A percentile compares a stretch with the other conserved stretches of the same genome.
These are phyloP conservation scores for Paratinospora sagittata DNA, from an alignment of 164 flowering plant species.

Conservation along the genomic window DNA sequence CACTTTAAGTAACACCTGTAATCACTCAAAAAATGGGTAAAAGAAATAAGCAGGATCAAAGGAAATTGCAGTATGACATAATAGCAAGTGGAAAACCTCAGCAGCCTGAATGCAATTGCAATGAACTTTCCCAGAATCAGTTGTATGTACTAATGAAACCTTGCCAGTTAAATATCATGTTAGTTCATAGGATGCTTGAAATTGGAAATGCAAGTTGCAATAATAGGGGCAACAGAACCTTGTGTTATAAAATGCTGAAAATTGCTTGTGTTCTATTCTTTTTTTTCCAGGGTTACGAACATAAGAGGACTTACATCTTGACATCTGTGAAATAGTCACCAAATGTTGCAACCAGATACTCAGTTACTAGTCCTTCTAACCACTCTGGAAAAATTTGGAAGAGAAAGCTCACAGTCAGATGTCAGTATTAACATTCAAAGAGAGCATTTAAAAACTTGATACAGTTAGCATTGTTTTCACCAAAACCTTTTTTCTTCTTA, in stretches of 20 bases:
- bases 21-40: too few species aligned
- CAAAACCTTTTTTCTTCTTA: too few species aligned
- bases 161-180: neutral
- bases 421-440: neutral
- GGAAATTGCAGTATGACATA: neutral
- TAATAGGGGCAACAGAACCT: neutral
- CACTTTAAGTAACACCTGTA: too few species aligned
- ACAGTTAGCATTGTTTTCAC: too few species aligned
- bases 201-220: neutral
- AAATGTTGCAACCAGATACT: constrained; percentile 89
- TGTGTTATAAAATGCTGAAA: neutral
- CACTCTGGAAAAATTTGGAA: constrained; percentile 57
- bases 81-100: neutral
- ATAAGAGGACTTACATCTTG: constrained; percentile 60
- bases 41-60: too few species aligned
- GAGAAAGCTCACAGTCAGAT: neutral
- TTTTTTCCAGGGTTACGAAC: neutral
- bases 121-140: neutral
- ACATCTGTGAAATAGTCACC: constrained; percentile 90
- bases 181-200: neutral
- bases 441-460: too few species aligned
- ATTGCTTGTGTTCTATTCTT: neutral
- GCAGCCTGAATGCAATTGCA: neutral
- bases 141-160: too few species aligned
- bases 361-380: constrained; percentile 92